Percentiles rank a stretch among this genome's conserved stretches.
Conservation (phyloP, 129 eudicot genomes). For the Artemisia tridentata region DNA sequence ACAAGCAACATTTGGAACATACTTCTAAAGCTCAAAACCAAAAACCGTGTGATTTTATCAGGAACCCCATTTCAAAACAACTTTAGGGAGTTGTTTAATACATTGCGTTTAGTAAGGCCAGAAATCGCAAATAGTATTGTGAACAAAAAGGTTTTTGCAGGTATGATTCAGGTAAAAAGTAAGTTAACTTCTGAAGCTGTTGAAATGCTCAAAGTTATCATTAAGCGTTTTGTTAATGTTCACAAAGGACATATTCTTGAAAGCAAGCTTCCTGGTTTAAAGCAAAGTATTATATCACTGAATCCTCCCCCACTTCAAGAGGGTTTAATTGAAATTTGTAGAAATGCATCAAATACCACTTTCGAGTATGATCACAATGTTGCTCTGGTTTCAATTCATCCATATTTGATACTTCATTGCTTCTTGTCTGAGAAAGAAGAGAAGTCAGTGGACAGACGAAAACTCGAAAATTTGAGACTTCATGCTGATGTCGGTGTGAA, state of each 20-base stretch:
- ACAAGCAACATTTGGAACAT: constrained; percentile 47
- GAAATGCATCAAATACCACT: not conserved
- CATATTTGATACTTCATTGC: constrained; percentile 34
- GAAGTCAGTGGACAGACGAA: not conserved
- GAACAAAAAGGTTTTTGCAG: constrained; percentile 29
- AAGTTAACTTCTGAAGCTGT: constrained; percentile 18
- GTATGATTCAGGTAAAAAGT: constrained; percentile 17
- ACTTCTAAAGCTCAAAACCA: constrained; percentile 47
- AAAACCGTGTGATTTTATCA: constrained; percentile 56
- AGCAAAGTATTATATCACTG: constrained; percentile 33
- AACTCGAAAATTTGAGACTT: constrained; percentile 23
- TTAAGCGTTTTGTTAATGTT: constrained; percentile 59
- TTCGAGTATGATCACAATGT: constrained; percentile 42
- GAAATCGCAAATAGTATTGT: constrained; percentile 17
- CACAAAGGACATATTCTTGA: constrained; percentile 53
- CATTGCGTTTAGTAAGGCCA: constrained; percentile 52
- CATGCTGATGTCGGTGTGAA: constrained; percentile 45
- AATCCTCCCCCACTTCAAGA: constrained; percentile 44
- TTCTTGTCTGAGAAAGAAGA: constrained; percentile 27
- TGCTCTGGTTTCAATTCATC: constrained; percentile 56
- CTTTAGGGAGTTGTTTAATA: constrained; percentile 61
- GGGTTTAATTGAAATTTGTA: constrained; percentile 18
- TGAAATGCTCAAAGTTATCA: constrained; percentile 39
- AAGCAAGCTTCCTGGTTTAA: constrained; percentile 50
- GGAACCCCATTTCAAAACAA: constrained; percentile 91